These are phyloP conservation scores for Macrolepiota fuliginosa DNA, from an alignment of 768 basidiomycete species.

Conservation along the genomic window DNA sequence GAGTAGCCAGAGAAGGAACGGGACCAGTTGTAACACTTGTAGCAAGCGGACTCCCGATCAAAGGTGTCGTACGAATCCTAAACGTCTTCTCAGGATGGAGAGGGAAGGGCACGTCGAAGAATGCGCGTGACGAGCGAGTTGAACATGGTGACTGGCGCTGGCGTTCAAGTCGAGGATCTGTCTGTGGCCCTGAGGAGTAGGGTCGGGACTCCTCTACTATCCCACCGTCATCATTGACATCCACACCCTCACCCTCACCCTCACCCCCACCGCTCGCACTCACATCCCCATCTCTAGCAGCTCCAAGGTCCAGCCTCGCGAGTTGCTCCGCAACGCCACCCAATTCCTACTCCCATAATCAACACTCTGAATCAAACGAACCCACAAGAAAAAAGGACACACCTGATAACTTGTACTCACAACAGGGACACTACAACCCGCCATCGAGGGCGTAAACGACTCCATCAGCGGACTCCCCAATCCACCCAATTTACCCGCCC, in stretches of 20 bases:
- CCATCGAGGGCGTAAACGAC: background rate
- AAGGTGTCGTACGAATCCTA: conserved; percentile 6
- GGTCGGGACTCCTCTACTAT: background rate
- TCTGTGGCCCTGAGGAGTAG: too few relatives aligned
- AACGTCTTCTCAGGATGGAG: conserved; percentile 7
- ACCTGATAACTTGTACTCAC: background rate
- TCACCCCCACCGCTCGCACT: background rate
- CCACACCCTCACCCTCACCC: too few relatives aligned
- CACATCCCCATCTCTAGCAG: background rate
- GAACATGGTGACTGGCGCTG: background rate
- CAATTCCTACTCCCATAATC: background rate
- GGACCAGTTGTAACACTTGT: background rate
- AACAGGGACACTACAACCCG: background rate
- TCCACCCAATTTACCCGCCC: background rate
- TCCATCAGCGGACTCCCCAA: background rate
- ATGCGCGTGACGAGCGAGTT: background rate
- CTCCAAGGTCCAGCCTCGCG: background rate
- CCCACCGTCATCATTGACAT: background rate
- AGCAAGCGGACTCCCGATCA: background rate
- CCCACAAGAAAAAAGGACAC: background rate
- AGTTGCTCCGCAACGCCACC: background rate
- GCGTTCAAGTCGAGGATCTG: background rate
- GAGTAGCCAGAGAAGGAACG: background rate
- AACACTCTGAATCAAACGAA: background rate
- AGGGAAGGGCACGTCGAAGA: conserved; percentile 6